A percentile compares a stretch with the other conserved stretches of the same genome.
Conservation (phyloP, 495 filamentous ascomycete species). For the Aspergillus carlsbadensis region DNA sequence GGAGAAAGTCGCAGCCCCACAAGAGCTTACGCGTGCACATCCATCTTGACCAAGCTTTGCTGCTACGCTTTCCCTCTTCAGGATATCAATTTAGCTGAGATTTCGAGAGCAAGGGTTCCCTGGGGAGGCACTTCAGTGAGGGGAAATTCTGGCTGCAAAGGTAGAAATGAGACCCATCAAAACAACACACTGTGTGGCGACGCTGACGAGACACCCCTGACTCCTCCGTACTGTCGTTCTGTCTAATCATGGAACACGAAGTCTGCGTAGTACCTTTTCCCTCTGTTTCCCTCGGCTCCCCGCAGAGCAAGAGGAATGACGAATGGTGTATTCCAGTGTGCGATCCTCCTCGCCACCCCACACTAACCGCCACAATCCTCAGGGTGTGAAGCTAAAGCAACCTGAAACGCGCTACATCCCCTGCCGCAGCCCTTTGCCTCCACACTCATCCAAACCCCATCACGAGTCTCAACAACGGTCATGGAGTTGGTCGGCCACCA, state of each 20-base stretch:
- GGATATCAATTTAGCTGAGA: neutral
- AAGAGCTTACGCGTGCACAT: constrained; percentile 45
- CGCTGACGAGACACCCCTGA: too few relatives aligned
- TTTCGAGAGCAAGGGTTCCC: constrained; percentile 6
- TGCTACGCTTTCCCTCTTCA: constrained; percentile 22
- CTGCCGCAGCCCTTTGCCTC: neutral
- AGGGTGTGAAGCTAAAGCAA: constrained; percentile 32
- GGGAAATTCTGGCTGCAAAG: too few relatives aligned
- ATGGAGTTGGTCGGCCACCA: neutral
- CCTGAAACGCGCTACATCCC: constrained; percentile 35
- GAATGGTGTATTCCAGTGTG: constrained; percentile 34
- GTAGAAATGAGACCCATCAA: too few relatives aligned
- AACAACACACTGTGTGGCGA: too few relatives aligned
- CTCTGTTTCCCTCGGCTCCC: constrained; percentile 6
- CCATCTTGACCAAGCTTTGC: constrained; percentile 25
- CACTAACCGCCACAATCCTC: constrained; percentile 23
- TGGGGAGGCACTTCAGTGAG: neutral
- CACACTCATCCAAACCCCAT: neutral
- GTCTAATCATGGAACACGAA: too few relatives aligned
- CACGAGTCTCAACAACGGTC: neutral
- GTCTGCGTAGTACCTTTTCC: neutral
- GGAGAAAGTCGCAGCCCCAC: constrained; percentile 11
- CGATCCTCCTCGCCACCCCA: constrained; percentile 40
- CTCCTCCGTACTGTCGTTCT: too few relatives aligned
- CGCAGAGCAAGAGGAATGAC: constrained; percentile 23